Percentiles rank a stretch among this genome's conserved stretches.
These are phyloP conservation scores for Stagonosporopsis tanaceti DNA, from an alignment of 2,329 filamentous ascomycete species.

Conservation along the genomic window DNA sequence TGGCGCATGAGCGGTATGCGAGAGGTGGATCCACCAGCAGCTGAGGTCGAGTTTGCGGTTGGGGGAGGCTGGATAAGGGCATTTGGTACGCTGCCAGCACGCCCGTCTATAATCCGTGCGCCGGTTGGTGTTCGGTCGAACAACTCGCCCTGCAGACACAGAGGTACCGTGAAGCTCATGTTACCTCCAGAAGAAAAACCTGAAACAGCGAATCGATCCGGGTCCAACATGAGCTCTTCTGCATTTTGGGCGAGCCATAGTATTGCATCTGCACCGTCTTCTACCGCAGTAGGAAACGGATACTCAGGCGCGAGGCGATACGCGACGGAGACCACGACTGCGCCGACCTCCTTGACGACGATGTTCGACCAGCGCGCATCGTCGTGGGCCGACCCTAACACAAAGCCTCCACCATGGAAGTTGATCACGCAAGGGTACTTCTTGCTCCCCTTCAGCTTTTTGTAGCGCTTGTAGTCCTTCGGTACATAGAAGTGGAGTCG, in stretches of 20 bases:
- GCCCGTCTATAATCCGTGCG: slow-evolving; percentile 37
- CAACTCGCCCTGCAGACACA: slow-evolving; percentile 63
- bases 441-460: slow-evolving; percentile 51
- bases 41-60: slow-evolving; percentile 20
- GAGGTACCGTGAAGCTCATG: slow-evolving; percentile 67
- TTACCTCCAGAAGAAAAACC: slow-evolving; percentile 72
- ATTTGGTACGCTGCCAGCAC: slow-evolving; percentile 38
- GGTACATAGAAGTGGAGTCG: slow-evolving; percentile 70
- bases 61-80: slow-evolving; percentile 29
- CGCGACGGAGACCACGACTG: slow-evolving; percentile 67
- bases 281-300: slow-evolving; percentile 69
- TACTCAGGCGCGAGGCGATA: slow-evolving; percentile 69
- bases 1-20: slow-evolving; percentile 44
- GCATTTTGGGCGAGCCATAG: slow-evolving; percentile 66
- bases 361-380: slow-evolving; percentile 67
- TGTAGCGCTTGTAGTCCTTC: slow-evolving; percentile 55
- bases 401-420: slow-evolving; percentile 71
- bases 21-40: slow-evolving; percentile 47
- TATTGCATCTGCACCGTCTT: slow-evolving; percentile 69
- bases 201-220: slow-evolving; percentile 64
- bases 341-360: slow-evolving; percentile 63
- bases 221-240: slow-evolving; percentile 64
- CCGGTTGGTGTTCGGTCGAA: slow-evolving; percentile 43
- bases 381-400: slow-evolving; percentile 65
- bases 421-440: slow-evolving; percentile 67